phyloP scores from a whole-genome alignment of 148 eudicot species.

The Chenopodium formosanum region DNA sequence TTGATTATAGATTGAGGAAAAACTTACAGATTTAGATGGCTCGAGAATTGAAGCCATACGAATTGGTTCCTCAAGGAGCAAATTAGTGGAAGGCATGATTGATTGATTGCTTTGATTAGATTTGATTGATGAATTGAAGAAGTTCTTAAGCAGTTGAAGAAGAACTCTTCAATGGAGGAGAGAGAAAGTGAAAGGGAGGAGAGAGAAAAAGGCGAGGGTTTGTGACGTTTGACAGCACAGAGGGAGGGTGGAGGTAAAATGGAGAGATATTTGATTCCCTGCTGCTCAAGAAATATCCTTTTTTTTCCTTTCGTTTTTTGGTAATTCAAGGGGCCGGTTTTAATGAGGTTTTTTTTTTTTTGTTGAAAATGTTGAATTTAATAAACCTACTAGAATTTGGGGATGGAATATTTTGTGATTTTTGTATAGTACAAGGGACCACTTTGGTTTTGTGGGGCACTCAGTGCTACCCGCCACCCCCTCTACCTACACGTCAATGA shows the following conservation, averaged over 20 bases:
- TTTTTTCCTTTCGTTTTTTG: background rate
- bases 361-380: too few relatives aligned
- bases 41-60: constrained; percentile 97
- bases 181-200: background rate
- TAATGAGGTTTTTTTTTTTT: too few relatives aligned
- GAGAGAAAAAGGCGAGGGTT: background rate
- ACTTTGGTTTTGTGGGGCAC: too few relatives aligned
- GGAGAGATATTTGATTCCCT: constrained; percentile 13
- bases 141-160: background rate
- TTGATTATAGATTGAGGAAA: background rate
- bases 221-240: background rate
- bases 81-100: constrained; percentile 76
- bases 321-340: background rate
- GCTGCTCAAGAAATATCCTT: constrained; percentile 9
- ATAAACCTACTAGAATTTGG: background rate
- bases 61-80: constrained; percentile 94
- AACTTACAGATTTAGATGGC: constrained; percentile 76
- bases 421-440: too few relatives aligned
- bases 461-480: too few relatives aligned
- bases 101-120: background rate
- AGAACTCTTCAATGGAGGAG: background rate
- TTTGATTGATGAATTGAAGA: background rate
- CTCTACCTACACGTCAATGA: too few relatives aligned
- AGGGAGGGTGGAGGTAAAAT: background rate
- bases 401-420: too few relatives aligned